A percentile compares a stretch with the other conserved stretches of the same genome.
Evolutionary conservation across 2,329 filamentous ascomycete species (phyloP).

Genomic region (Fusarium sp.): DNA sequence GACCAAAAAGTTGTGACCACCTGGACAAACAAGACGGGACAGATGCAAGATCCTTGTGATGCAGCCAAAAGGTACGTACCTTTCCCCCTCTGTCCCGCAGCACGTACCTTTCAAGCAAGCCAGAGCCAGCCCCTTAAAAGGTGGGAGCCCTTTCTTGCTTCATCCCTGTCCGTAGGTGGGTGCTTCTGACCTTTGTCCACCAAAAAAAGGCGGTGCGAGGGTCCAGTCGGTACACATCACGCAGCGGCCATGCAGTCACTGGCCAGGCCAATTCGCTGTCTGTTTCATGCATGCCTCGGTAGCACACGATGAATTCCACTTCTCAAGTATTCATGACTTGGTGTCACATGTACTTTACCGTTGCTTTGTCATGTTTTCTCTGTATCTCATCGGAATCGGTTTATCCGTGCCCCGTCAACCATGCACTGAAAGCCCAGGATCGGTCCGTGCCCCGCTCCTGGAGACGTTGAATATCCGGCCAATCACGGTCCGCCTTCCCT

Average conservation of each 20-base stretch:
- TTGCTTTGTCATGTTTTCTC: not conserved
- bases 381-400: not conserved
- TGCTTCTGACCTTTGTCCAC: not conserved
- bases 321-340: not conserved
- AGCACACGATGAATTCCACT: not conserved
- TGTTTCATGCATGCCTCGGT: not conserved
- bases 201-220: conserved; percentile 10
- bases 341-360: not conserved
- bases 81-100: not conserved
- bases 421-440: conserved; percentile 13
- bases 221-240: conserved; percentile 3
- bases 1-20: conserved; percentile 44
- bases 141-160: not conserved
- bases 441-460: conserved; percentile 22
- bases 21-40: conserved; percentile 34
- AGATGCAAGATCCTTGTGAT: conserved; percentile 38
- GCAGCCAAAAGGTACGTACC: conserved; percentile 33
- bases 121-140: conserved; percentile 24
- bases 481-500: conserved; percentile 24
- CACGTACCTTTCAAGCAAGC: conserved; percentile 4
- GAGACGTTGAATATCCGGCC: conserved; percentile 28
- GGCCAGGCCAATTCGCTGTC: not conserved
- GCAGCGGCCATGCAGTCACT: not conserved
- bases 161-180: conserved; percentile 22
- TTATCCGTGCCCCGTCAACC: not conserved